These are phyloP conservation scores for Asterophora lycoperdoides DNA, from an alignment of 768 basidiomycete species.

Conservation along the genomic window DNA sequence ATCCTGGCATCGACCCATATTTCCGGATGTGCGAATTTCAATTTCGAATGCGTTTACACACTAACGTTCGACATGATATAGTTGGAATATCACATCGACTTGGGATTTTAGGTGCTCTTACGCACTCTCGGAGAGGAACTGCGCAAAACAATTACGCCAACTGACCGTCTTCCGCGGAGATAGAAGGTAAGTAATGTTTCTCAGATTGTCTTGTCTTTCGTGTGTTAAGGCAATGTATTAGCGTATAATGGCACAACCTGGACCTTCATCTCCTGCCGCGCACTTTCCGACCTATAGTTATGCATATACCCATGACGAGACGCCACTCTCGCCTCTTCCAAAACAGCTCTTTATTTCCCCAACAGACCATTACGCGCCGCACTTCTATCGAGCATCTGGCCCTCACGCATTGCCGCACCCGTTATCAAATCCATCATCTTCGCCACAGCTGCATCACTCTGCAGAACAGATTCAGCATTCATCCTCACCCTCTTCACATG, in stretches of 20 bases:
- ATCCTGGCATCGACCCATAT: too few species aligned
- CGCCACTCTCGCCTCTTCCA: constrained; percentile 52
- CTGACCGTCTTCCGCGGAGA: too few species aligned
- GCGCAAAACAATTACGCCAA: too few species aligned
- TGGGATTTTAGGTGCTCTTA: too few species aligned
- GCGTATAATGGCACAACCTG: constrained; percentile 7
- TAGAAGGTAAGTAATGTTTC: too few species aligned
- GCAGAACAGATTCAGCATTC: neutral
- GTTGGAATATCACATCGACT: too few species aligned
- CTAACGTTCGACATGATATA: too few species aligned
- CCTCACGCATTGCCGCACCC: neutral
- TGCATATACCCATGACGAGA: constrained; percentile 7
- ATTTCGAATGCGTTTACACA: too few species aligned
- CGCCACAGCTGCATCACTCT: neutral
- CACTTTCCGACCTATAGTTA: constrained; percentile 10
- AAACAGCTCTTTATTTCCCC: constrained; percentile 58
- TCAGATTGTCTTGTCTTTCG: neutral
- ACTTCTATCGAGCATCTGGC: neutral
- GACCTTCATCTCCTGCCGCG: constrained; percentile 6
- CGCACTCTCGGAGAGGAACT: too few species aligned
- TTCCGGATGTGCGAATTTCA: too few species aligned
- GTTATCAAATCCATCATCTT: neutral
- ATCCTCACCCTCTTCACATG: neutral
- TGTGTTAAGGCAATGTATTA: neutral
- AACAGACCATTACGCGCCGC: constrained; percentile 16